Percentiles rank a stretch among this genome's conserved stretches.
Evolutionary conservation across 1,284 basidiomycete genomes (phyloP).

Genomic region (Rhodotorula sp.): DNA sequence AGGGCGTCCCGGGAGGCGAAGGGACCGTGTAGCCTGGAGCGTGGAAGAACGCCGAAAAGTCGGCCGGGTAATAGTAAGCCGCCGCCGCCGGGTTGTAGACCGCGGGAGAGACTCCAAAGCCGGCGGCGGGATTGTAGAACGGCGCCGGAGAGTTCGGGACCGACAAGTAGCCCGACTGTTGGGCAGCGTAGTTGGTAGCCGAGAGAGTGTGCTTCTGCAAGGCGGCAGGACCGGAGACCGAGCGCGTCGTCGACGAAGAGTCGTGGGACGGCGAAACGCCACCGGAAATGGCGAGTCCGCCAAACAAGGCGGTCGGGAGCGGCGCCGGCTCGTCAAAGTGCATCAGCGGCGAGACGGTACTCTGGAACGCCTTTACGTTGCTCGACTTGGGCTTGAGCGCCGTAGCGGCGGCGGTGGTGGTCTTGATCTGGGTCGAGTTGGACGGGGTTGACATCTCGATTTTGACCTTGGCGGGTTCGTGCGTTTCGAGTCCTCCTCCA

Average conservation of each 20-base stretch:
- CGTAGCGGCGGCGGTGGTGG: neutral
- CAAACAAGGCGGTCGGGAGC: neutral
- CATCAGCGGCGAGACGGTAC: neutral
- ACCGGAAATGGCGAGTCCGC: neutral
- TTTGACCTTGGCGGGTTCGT: neutral
- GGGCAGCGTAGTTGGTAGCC: neutral
- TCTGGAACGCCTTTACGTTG: conserved; percentile 1
- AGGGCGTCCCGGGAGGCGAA: neutral
- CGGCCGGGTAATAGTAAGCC: neutral
- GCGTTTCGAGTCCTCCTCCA: neutral
- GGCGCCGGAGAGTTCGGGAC: neutral
- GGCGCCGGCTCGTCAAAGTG: conserved; percentile 2
- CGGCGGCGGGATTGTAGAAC: neutral
- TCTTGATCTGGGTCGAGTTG: neutral
- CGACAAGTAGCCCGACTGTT: neutral
- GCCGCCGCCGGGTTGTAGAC: neutral
- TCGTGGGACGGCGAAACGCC: neutral
- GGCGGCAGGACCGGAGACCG: neutral
- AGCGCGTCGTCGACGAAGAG: neutral
- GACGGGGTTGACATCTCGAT: too few species aligned
- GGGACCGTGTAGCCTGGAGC: neutral
- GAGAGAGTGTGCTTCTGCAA: neutral
- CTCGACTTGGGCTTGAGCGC: neutral
- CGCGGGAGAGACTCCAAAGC: neutral
- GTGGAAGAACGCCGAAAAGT: neutral